phyloP scores from a whole-genome alignment of 352 stramenopile species.

The Globisporangium nagaii region DNA sequence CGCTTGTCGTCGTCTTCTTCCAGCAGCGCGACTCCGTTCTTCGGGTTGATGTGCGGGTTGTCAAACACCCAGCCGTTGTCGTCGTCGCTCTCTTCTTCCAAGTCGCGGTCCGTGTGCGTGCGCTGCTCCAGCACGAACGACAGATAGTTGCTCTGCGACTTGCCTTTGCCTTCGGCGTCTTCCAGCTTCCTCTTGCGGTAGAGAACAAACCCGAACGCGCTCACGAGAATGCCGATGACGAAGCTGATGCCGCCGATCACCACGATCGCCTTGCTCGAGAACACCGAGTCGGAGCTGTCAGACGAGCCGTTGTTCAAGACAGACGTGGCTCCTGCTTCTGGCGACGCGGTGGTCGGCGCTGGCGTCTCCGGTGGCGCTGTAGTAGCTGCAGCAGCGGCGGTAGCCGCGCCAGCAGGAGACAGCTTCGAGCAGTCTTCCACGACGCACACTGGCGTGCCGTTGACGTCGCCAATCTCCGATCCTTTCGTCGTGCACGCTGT shows the following conservation, averaged over 20 bases:
- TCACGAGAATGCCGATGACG: slow-evolving; percentile 33
- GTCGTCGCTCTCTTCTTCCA: slow-evolving; percentile 36
- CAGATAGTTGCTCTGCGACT: slow-evolving; percentile 20
- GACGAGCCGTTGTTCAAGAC: slow-evolving; percentile 6
- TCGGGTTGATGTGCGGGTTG: slow-evolving; percentile 22
- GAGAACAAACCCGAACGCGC: slow-evolving; percentile 27
- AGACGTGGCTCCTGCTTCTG: neutral
- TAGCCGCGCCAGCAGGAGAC: too few species aligned
- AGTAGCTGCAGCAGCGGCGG: neutral
- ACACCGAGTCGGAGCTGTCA: slow-evolving; percentile 9
- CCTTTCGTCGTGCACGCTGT: slow-evolving; percentile 4
- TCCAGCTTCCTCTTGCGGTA: slow-evolving; percentile 23
- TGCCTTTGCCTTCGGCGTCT: slow-evolving; percentile 14
- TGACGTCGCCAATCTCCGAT: neutral
- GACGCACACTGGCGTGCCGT: slow-evolving; percentile 8
- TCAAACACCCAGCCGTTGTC: slow-evolving; percentile 50
- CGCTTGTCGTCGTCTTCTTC: slow-evolving; percentile 45
- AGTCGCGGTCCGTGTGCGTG: slow-evolving; percentile 18
- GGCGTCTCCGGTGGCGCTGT: neutral
- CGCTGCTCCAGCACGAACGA: slow-evolving; percentile 22
- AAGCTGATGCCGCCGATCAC: slow-evolving; percentile 53
- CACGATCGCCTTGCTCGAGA: slow-evolving; percentile 39
- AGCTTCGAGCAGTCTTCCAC: slow-evolving; percentile 3
- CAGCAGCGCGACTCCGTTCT: slow-evolving; percentile 54
- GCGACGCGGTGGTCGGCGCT: neutral